phyloP scores from a whole-genome alignment of 192 early-diverging fungal genomes.

The Podila epicladia region DNA sequence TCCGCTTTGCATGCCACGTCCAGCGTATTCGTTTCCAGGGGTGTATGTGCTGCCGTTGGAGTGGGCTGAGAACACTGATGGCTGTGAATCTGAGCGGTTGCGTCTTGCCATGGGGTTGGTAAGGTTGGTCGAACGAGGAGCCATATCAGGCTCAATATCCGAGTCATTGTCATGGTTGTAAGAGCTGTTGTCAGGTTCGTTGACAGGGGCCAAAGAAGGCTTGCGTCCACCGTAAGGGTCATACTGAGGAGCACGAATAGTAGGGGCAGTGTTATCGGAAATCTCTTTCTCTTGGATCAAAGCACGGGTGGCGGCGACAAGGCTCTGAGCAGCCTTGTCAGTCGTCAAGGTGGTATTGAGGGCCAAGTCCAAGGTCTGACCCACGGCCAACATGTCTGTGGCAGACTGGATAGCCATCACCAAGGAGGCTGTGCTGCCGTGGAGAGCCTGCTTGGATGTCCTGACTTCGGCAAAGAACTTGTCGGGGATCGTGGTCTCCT shows the following conservation, averaged over 20 bases:
- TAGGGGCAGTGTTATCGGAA: conserved; percentile 27
- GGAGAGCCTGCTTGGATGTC: conserved; percentile 68
- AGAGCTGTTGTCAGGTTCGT: conserved; percentile 34
- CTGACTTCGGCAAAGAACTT: conserved; percentile 65
- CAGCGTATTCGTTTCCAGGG: conserved; percentile 29
- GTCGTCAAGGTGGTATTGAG: conserved; percentile 59
- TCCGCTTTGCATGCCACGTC: conserved; percentile 47
- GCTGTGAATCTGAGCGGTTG: conserved; percentile 40
- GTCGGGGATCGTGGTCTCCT: conserved; percentile 21
- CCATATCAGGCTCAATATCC: conserved; percentile 45
- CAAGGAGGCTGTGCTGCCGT: conserved; percentile 69
- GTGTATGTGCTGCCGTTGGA: conserved; percentile 19
- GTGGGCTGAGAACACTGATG: conserved; percentile 31
- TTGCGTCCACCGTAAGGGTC: conserved; percentile 20
- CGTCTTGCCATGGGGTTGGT: conserved; percentile 5
- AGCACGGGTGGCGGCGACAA: conserved; percentile 61
- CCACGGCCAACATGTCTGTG: conserved; percentile 67
- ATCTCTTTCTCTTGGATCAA: conserved; percentile 67
- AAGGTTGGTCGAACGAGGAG: conserved; percentile 16
- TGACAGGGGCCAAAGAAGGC: conserved; percentile 18
- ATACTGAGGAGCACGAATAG: conserved; percentile 13
- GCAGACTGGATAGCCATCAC: conserved; percentile 67
- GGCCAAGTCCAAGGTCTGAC: conserved; percentile 61
- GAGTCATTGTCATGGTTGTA: conserved; percentile 51
- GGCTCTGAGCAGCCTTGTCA: conserved; percentile 66